These are phyloP conservation scores for Gymnopilus junonius DNA, from an alignment of 768 basidiomycete species.

Conservation along the genomic window DNA sequence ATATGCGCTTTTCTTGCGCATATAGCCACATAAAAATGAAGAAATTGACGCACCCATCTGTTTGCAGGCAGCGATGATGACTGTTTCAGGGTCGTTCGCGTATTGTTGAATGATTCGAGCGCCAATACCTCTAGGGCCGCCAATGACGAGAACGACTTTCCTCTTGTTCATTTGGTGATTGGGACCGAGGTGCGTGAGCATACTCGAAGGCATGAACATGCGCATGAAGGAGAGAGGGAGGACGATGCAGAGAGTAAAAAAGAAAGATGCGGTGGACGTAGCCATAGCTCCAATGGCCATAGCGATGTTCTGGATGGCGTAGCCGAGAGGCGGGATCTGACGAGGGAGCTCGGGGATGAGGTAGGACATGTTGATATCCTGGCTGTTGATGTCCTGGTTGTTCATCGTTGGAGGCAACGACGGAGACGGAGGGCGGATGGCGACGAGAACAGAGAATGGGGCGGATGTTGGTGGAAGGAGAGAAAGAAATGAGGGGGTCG, in stretches of 20 bases:
- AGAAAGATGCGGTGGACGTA: constrained; percentile 17
- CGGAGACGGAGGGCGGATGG: background rate
- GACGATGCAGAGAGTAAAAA: constrained; percentile 25
- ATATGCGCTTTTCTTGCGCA: background rate
- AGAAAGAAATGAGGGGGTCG: background rate
- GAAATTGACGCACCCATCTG: constrained; percentile 24
- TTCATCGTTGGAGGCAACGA: background rate
- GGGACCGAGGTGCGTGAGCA: background rate
- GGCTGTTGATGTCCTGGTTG: background rate
- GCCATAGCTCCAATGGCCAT: constrained; percentile 26
- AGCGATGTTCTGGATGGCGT: constrained; percentile 31
- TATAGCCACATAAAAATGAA: background rate
- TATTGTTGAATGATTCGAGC: constrained; percentile 33
- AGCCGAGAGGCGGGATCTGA: constrained; percentile 26
- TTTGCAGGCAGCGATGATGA: constrained; percentile 31
- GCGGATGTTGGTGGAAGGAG: background rate
- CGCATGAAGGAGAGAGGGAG: constrained; percentile 24
- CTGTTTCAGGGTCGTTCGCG: constrained; percentile 24
- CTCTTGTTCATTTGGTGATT: constrained; percentile 8
- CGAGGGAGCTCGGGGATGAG: constrained; percentile 11
- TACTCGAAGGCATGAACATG: constrained; percentile 8
- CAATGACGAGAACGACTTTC: constrained; percentile 33
- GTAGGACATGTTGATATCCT: background rate
- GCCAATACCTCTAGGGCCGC: constrained; percentile 32
- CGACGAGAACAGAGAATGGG: background rate